phyloP scores from a whole-genome alignment of 78 protist genomes.

The Cyanophora paradoxa region DNA sequence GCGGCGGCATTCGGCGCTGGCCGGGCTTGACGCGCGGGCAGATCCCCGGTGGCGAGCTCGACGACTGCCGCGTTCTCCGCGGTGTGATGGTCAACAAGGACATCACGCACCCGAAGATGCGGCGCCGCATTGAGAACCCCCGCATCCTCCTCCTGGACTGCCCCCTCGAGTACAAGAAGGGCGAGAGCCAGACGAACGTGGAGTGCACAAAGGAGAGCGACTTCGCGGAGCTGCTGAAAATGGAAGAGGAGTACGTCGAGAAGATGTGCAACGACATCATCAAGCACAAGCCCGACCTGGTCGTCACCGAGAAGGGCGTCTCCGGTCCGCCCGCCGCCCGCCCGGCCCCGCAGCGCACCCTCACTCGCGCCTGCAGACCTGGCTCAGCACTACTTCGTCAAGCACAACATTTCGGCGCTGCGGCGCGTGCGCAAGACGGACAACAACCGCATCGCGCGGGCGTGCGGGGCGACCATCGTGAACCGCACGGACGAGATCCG shows the following conservation, averaged over 20 bases:
- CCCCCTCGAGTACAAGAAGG: constrained; percentile 98
- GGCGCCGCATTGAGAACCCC: constrained; percentile 90
- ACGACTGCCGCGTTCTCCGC: constrained; percentile 79
- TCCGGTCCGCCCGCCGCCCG: constrained; percentile 29
- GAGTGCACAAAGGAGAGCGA: constrained; percentile 84
- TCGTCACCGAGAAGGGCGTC: constrained; percentile 98
- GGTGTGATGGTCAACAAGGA: constrained; percentile 99
- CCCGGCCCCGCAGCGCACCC: background rate
- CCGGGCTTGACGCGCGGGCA: constrained; percentile 1
- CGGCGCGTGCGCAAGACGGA: constrained; percentile 96
- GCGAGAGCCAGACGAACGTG: constrained; percentile 86
- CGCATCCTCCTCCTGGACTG: constrained; percentile 94
- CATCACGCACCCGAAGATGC: constrained; percentile 93
- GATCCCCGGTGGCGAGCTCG: constrained; percentile 97
- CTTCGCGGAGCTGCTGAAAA: constrained; percentile 54
- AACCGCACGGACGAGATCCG: constrained; percentile 83
- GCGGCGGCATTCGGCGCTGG: background rate
- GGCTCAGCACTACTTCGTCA: constrained; percentile 79
- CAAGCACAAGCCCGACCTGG: constrained; percentile 93
- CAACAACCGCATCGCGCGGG: constrained; percentile 97
- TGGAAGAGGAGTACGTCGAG: constrained; percentile 31
- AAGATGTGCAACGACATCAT: constrained; percentile 79
- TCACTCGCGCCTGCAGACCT: constrained; percentile 3
- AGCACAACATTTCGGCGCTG: constrained; percentile 87
- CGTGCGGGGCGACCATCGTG: constrained; percentile 94